Evolutionary conservation across 306 rosid genomes (phyloP), one percentile per base, ranked within the genome.

Genomic region (Casuarina cunninghamiana): DNA sequence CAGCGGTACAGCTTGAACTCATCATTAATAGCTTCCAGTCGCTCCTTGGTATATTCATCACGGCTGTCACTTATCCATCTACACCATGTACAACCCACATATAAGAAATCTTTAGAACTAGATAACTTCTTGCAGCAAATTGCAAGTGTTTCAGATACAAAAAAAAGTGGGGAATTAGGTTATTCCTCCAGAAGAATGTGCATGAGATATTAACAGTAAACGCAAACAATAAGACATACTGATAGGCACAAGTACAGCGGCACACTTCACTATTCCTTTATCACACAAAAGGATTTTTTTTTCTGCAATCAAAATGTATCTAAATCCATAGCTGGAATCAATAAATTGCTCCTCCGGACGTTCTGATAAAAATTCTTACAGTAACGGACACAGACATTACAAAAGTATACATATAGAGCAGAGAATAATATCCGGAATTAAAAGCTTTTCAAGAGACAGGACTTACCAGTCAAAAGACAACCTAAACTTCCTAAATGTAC

Each of bases 1-100:
- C 99, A 96, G n/a, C 99, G 97, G 71, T 96, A 96, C 71, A 96
- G 98, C 93, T 96, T 96, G 91, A 86, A 96, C 86, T 96, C 99
- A 51, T 96, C 99, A 72, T 96, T 86, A 74, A 96, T 80, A 42
- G 97, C 93, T 5, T 91, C 99, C 83, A 96, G 78, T 73, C 99
- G 91, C 89, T 96, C 99, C 83, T 88, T 49, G 6, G 97, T 93
- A 80, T 83, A 96, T 81, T 96, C 97, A 72, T 96, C 99, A 70
- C 99, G 99, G 45, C 98, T 96, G 83, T 96, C 99, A 12, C 93
- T 91, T 77, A 96, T 93, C 99, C 99, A 96, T 86, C 99, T 96
- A 84, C 87, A 81, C 84, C 88, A 80, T 44, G 60, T 48, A 84
- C 73, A 77, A 82, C 72, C 79, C 70, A 44, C 53, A 71, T 19